Percentiles rank a stretch among this genome's conserved stretches.
These are phyloP conservation scores for Yamadazyma nakazawae DNA, from an alignment of 805 yeast genomes.

Conservation along the genomic window DNA sequence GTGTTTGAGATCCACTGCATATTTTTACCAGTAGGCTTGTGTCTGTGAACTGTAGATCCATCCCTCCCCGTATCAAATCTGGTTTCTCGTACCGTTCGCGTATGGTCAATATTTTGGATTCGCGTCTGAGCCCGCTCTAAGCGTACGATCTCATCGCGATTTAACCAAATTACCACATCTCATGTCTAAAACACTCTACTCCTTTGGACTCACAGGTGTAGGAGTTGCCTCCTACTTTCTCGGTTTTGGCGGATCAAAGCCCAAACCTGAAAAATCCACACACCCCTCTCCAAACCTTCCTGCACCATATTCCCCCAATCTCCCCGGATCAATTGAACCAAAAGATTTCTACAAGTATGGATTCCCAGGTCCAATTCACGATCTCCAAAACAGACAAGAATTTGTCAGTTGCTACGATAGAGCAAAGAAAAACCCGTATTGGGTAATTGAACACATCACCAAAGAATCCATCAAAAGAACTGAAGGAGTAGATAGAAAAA, in stretches of 20 bases:
- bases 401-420: conserved; percentile 86
- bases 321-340: conserved; percentile 55
- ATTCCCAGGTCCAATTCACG: conserved; percentile 93
- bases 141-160: neutral
- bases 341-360: conserved; percentile 85
- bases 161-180: neutral
- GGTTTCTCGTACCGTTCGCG: too few relatives aligned
- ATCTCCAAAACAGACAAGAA: conserved; percentile 67
- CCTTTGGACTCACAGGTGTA: conserved; percentile 34
- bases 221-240: conserved; percentile 41
- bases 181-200: conserved; percentile 27
- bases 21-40: too few relatives aligned
- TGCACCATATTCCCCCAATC: conserved; percentile 9
- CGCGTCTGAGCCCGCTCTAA: neutral
- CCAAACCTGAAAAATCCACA: neutral
- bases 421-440: conserved; percentile 78
- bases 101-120: too few relatives aligned
- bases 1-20: too few relatives aligned
- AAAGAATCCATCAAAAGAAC: conserved; percentile 56
- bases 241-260: conserved; percentile 20
- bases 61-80: too few relatives aligned
- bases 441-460: conserved; percentile 88
- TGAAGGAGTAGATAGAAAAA: conserved; percentile 67
- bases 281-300: neutral
- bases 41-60: too few relatives aligned